A percentile compares a stretch with the other conserved stretches of the same genome.
Conservation (phyloP, 2,329 filamentous ascomycete species). For the Chaetomiaceae sp. region DNA sequence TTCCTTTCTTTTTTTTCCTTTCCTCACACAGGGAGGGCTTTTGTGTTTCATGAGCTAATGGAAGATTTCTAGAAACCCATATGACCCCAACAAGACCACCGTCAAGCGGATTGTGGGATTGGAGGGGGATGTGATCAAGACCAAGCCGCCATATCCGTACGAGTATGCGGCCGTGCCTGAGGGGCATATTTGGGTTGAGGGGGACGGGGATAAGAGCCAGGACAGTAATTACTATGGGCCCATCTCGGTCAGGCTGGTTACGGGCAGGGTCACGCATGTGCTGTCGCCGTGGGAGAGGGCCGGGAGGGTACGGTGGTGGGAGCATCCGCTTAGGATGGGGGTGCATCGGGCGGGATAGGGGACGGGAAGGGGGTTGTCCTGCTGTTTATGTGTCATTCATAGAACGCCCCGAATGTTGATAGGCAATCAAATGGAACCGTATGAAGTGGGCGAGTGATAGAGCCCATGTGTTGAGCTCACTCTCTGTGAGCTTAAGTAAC, state of each 20-base stretch:
- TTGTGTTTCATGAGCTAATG: no score
- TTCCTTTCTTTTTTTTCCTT: not conserved
- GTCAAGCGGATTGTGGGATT: conserved; percentile 83
- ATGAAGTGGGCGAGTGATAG: no score
- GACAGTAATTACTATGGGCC: conserved; percentile 94
- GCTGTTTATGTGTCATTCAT: no score
- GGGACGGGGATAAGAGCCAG: conserved; percentile 68
- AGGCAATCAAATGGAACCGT: no score
- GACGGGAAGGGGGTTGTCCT: not conserved
- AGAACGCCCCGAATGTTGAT: no score
- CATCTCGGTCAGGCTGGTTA: conserved; percentile 68
- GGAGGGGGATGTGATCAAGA: conserved; percentile 71
- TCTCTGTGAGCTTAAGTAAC: no score
- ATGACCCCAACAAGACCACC: conserved; percentile 61
- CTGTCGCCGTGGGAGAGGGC: conserved; percentile 63
- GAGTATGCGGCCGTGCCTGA: conserved; percentile 62
- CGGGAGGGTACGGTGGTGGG: conserved; percentile 55
- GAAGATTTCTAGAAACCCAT: conserved; percentile 56
- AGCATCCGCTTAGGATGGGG: conserved; percentile 35
- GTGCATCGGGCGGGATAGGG: conserved; percentile 10
- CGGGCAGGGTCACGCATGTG: conserved; percentile 68
- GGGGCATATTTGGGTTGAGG: conserved; percentile 93
- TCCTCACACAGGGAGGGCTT: not conserved
- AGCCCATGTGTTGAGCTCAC: no score
- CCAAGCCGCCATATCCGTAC: conserved; percentile 56